phyloP scores from a whole-genome alignment of 2,329 filamentous ascomycete species.

The Botrytis elliptica region DNA sequence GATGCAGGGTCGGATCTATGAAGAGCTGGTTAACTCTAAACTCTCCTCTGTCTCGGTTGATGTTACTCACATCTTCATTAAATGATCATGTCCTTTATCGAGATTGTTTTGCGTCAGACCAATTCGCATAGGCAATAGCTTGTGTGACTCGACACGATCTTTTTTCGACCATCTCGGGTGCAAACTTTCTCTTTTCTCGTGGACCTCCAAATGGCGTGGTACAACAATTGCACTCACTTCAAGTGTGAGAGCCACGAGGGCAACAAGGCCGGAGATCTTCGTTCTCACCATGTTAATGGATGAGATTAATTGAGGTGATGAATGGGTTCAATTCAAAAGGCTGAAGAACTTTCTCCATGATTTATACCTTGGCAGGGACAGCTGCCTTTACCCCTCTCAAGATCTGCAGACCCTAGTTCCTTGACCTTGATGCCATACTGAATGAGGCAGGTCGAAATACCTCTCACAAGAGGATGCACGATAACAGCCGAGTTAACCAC shows the following conservation, averaged over 20 bases:
- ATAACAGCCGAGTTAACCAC: not conserved
- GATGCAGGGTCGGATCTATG: slow-evolving; percentile 33
- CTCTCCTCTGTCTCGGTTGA: not conserved
- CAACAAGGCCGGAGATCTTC: slow-evolving; percentile 12
- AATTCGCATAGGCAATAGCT: slow-evolving; percentile 33
- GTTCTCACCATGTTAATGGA: not conserved
- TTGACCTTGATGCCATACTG: not conserved
- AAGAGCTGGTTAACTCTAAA: not conserved
- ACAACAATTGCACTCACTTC: slow-evolving; percentile 24
- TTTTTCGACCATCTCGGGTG: slow-evolving; percentile 32
- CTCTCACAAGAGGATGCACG: not conserved
- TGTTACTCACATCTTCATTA: slow-evolving; percentile 34
- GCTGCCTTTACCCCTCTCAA: not conserved
- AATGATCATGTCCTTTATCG: slow-evolving; percentile 29
- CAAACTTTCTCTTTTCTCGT: slow-evolving; percentile 30
- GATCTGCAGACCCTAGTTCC: slow-evolving; percentile 19
- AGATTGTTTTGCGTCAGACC: slow-evolving; percentile 32
- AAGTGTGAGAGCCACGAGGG: slow-evolving; percentile 9
- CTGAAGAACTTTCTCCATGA: not conserved
- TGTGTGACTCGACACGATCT: slow-evolving; percentile 29
- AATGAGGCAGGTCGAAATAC: slow-evolving; percentile 14
- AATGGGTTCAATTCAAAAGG: not conserved
- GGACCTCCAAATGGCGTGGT: slow-evolving; percentile 28
- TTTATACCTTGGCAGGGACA: slow-evolving; percentile 21
- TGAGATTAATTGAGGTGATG: not conserved